Evolutionary conservation across 352 stramenopile genomes (phyloP).

Genomic region (Phytophthora aleatoria): DNA sequence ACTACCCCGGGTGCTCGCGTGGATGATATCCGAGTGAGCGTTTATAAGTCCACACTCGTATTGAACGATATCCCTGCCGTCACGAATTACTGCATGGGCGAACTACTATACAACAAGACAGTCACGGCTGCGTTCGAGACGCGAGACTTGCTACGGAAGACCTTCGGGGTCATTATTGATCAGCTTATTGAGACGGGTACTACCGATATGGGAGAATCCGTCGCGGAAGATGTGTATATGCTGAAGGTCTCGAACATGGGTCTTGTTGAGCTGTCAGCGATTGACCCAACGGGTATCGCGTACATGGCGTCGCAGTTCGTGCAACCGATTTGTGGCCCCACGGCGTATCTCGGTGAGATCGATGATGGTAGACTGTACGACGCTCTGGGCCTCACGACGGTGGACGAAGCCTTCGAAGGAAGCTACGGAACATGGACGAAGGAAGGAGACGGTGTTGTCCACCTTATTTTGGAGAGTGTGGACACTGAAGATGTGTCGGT

Average conservation of each 20-base stretch:
- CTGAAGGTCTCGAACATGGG: conserved; percentile 40
- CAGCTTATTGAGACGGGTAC: conserved; percentile 23
- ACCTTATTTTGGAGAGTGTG: conserved; percentile 29
- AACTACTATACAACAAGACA: conserved; percentile 25
- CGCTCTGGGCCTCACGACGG: conserved; percentile 20
- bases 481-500: conserved; percentile 28
- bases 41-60: conserved; percentile 21
- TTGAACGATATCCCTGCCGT: conserved; percentile 25
- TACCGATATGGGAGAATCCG: conserved; percentile 20
- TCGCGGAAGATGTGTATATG: conserved; percentile 32
- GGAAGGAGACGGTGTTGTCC: conserved; percentile 28
- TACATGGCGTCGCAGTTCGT: conserved; percentile 46
- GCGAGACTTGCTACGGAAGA: conserved; percentile 26
- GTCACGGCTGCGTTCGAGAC: conserved; percentile 25
- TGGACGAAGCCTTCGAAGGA: conserved; percentile 29
- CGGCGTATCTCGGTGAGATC: conserved; percentile 33
- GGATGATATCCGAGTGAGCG: conserved; percentile 23
- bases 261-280: conserved; percentile 32
- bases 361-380: conserved; percentile 34
- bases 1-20: conserved; percentile 4
- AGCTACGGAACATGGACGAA: conserved; percentile 36
- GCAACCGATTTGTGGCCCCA: conserved; percentile 39
- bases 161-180: conserved; percentile 27
- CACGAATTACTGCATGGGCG: conserved; percentile 28
- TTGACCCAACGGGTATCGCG: conserved; percentile 42